These are phyloP conservation scores for Isatis tinctoria DNA, from an alignment of 345 rosid species.

Conservation along the genomic window DNA sequence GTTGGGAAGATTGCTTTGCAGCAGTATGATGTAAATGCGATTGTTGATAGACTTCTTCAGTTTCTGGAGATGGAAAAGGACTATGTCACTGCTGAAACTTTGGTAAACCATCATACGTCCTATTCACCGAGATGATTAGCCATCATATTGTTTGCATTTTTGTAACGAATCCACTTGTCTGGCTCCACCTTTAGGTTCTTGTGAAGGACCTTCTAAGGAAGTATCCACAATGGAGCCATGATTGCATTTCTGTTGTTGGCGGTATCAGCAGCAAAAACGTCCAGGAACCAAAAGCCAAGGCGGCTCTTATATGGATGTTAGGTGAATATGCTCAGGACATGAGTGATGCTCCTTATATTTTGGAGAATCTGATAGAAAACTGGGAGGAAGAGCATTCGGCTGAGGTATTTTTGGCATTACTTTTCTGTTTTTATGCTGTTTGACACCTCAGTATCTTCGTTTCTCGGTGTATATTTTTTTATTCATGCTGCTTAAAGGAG, in stretches of 20 bases:
- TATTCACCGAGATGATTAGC: neutral
- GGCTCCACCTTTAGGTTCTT: constrained; percentile 58
- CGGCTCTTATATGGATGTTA: constrained; percentile 99
- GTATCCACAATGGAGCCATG: constrained; percentile 99
- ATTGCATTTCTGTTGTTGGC: constrained; percentile 99
- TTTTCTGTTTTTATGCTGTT: neutral
- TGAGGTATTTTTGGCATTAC: constrained; percentile 47
- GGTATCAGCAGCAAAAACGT: constrained; percentile 88
- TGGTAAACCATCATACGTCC: constrained; percentile 46
- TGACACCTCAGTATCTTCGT: neutral
- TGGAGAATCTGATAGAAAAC: constrained; percentile 78
- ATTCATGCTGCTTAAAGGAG: neutral
- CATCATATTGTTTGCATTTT: constrained; percentile 8
- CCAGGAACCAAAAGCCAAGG: constrained; percentile 95
- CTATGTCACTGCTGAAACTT: constrained; percentile 95
- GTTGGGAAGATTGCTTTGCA: constrained; percentile 98
- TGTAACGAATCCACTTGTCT: neutral
- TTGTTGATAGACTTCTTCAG: constrained; percentile 99
- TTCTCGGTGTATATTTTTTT: neutral
- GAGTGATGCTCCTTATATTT: constrained; percentile 91
- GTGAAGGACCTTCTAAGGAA: constrained; percentile 95
- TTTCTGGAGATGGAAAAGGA: constrained; percentile 99
- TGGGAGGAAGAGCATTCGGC: constrained; percentile 98
- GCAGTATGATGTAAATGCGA: constrained; percentile 99
- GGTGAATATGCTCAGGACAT: constrained; percentile 99